phyloP scores from a whole-genome alignment of 345 rosid species.

The Acer yangbiense region DNA sequence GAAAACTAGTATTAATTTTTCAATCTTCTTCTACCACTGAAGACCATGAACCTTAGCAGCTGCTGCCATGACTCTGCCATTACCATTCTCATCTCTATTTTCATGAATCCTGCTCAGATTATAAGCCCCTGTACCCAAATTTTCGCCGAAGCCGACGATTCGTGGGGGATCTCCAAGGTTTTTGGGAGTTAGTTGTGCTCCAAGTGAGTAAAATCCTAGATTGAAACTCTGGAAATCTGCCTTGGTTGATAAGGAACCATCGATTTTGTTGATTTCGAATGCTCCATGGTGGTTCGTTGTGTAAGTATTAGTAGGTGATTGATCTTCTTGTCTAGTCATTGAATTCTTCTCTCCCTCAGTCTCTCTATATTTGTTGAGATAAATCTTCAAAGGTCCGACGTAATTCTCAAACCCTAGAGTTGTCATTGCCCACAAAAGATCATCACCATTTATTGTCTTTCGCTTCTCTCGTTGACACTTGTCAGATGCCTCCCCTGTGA shows the following conservation, averaged over 20 bases:
- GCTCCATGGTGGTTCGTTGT: not conserved
- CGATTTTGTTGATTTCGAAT: slow-evolving; percentile 19
- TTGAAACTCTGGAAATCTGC: slow-evolving; percentile 23
- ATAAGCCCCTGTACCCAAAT: slow-evolving; percentile 19
- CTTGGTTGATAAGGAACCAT: slow-evolving; percentile 5
- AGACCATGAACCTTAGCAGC: slow-evolving; percentile 33
- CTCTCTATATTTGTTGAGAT: slow-evolving; percentile 41
- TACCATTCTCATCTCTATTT: slow-evolving; percentile 24
- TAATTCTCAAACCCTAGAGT: slow-evolving; percentile 41
- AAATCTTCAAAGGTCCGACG: slow-evolving; percentile 33
- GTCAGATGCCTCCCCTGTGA: slow-evolving; percentile 43
- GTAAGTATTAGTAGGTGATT: not conserved
- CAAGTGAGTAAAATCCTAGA: slow-evolving; percentile 38
- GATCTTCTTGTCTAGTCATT: slow-evolving; percentile 25
- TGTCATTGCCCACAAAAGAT: slow-evolving; percentile 45
- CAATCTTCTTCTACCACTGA: slow-evolving; percentile 33
- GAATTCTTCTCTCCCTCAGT: slow-evolving; percentile 36
- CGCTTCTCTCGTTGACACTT: slow-evolving; percentile 42
- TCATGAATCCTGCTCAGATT: slow-evolving; percentile 22
- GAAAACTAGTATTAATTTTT: not conserved
- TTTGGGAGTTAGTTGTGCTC: slow-evolving; percentile 19
- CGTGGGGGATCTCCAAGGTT: slow-evolving; percentile 17
- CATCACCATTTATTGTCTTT: slow-evolving; percentile 44
- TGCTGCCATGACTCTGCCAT: slow-evolving; percentile 23
- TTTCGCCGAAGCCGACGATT: slow-evolving; percentile 25